These are phyloP conservation scores for Acanthamoeba triangularis DNA, from an alignment of 208 protist genomes.

Conservation along the genomic window DNA sequence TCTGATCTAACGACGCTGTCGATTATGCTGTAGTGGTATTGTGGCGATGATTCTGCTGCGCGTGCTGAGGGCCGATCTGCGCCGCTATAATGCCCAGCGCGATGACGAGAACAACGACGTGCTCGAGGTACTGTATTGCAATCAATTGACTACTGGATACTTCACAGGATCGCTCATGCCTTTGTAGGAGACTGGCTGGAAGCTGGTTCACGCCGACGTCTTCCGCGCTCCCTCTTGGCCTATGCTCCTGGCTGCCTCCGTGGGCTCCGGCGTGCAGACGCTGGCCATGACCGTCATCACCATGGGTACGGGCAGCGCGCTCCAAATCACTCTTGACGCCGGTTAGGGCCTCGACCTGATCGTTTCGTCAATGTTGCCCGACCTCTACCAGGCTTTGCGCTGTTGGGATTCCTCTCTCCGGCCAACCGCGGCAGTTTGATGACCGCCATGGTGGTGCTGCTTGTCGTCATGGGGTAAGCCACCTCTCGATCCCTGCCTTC, in stretches of 20 bases:
- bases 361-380: background rate
- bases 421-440: constrained; percentile 96
- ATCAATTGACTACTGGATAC: background rate
- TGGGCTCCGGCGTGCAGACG: constrained; percentile 96
- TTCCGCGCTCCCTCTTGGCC: constrained; percentile 95
- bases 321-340: too few relatives aligned
- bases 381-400: constrained; percentile 93
- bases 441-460: constrained; percentile 91
- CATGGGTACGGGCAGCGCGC: constrained; percentile 32
- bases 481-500: background rate
- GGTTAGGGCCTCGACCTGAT: too few relatives aligned
- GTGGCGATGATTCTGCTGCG: constrained; percentile 97
- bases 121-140: background rate
- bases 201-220: constrained; percentile 97
- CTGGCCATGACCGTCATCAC: constrained; percentile 92
- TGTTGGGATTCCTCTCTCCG: constrained; percentile 97
- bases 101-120: constrained; percentile 31
- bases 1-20: too few relatives aligned
- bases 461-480: constrained; percentile 89
- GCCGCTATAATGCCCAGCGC: constrained; percentile 94
- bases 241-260: constrained; percentile 92
- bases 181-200: constrained; percentile 95
- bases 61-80: constrained; percentile 97
- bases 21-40: constrained; percentile 87
- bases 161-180: background rate